Percentiles rank a stretch among this genome's conserved stretches.
Conservation (phyloP, 257 asterid genomes). For the Scutellaria baicalensis region DNA sequence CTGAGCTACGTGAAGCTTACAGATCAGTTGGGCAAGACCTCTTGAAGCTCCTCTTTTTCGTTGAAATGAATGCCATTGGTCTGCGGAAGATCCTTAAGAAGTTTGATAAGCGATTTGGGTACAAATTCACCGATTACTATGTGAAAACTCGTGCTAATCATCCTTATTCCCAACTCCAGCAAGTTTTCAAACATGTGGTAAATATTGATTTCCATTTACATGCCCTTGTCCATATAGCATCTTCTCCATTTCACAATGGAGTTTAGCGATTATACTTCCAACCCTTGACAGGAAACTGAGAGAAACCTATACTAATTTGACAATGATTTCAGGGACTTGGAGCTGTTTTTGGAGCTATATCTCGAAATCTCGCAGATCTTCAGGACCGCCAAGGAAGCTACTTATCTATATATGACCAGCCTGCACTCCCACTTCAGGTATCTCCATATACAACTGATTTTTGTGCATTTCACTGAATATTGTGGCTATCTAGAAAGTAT, state of each 20-base stretch:
- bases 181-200: conserved; percentile 99
- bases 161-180: conserved; percentile 98
- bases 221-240: neutral
- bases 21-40: conserved; percentile 86
- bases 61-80: conserved; percentile 91
- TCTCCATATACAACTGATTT: no score
- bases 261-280: neutral
- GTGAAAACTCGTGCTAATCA: conserved; percentile 97
- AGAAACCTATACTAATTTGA: conserved; percentile 1
- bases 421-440: conserved; percentile 80
- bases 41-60: conserved; percentile 73
- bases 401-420: conserved; percentile 90
- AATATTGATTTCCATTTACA: conserved; percentile 14
- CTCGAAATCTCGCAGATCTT: conserved; percentile 94
- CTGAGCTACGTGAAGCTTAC: conserved; percentile 80
- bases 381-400: conserved; percentile 97
- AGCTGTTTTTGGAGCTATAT: conserved; percentile 98
- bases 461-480: neutral
- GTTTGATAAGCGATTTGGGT: conserved; percentile 86
- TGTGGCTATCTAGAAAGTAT: neutral
- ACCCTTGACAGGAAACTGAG: neutral
- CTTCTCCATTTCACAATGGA: neutral
- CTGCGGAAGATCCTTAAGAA: conserved; percentile 91
- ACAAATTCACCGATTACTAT: conserved; percentile 87
- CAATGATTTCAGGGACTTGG: conserved; percentile 73